These are phyloP conservation scores for Acacia pycnantha DNA, from an alignment of 331 rosid genomes.

Conservation along the genomic window DNA sequence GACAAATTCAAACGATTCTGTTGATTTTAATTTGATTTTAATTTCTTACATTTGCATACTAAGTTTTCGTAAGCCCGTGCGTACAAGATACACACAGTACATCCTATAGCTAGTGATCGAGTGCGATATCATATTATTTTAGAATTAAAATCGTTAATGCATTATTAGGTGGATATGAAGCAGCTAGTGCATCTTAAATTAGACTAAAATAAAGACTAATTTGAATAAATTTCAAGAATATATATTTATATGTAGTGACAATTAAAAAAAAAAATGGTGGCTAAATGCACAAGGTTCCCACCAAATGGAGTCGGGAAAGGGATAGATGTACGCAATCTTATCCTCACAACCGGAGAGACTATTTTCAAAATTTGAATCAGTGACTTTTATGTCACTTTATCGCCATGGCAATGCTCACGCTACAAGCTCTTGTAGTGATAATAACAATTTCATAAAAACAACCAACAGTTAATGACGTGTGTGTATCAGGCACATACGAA, in stretches of 20 bases:
- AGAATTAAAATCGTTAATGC: not conserved
- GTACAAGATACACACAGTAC: not conserved
- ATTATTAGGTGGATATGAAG: not conserved
- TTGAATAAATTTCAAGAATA: not conserved
- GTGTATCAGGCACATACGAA: not conserved
- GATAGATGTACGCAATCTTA: too few relatives aligned
- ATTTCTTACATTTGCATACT: not conserved
- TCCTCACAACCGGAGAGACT: too few relatives aligned
- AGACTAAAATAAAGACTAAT: too few relatives aligned
- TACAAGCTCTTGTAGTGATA: not conserved
- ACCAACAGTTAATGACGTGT: not conserved
- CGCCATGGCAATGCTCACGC: too few relatives aligned
- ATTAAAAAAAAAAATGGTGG: too few relatives aligned
- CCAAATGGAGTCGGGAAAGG: accelerated
- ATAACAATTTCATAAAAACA: not conserved
- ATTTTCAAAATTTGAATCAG: accelerated
- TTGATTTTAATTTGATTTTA: not conserved
- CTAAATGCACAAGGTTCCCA: too few relatives aligned
- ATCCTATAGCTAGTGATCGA: not conserved
- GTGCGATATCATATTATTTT: not conserved
- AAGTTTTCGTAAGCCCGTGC: not conserved
- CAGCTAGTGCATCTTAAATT: too few relatives aligned
- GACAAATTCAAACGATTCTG: not conserved
- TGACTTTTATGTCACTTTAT: too few relatives aligned
- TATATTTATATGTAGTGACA: too few relatives aligned